These are phyloP conservation scores for Adansonia gregorii DNA, from an alignment of 441 rosid species.

Conservation along the genomic window DNA sequence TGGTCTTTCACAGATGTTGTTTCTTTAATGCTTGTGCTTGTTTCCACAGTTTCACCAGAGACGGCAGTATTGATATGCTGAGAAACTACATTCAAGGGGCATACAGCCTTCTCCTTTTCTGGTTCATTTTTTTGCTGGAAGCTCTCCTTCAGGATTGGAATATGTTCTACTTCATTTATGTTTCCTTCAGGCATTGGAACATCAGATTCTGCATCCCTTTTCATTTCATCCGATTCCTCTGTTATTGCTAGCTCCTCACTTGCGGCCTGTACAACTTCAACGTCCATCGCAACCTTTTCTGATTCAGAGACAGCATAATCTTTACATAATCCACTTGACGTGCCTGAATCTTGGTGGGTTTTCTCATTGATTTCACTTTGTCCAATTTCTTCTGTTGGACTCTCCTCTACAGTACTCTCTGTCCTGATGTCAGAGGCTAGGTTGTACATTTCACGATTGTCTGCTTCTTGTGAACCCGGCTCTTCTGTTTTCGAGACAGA, in stretches of 20 bases:
- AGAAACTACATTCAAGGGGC: conserved; percentile 15
- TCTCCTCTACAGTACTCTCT: background rate
- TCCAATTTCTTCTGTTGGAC: conserved; percentile 14
- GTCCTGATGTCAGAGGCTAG: conserved; percentile 1
- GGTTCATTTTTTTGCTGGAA: conserved; percentile 32
- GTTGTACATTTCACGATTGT: too few relatives aligned
- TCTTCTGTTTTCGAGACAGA: conserved; percentile 4
- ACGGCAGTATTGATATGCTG: conserved; percentile 24
- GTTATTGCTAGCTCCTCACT: background rate
- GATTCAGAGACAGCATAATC: conserved; percentile 4
- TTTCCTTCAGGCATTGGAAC: conserved; percentile 21
- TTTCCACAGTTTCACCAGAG: conserved; percentile 29
- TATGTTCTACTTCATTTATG: background rate
- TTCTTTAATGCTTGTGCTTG: conserved; percentile 25
- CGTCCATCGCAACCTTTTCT: background rate
- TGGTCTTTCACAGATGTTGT: conserved; percentile 8
- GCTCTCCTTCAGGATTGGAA: conserved; percentile 16
- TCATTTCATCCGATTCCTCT: conserved; percentile 27
- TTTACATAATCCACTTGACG: background rate
- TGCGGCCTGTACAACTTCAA: background rate
- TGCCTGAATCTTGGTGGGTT: background rate
- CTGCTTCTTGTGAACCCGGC: background rate
- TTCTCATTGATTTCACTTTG: conserved; percentile 9
- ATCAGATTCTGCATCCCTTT: conserved; percentile 12
- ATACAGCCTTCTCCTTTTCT: conserved; percentile 30